Evolutionary conservation across 2,329 filamentous ascomycete species (phyloP), one percentile per base, ranked within the genome.

Genomic region (Botryotinia narcissicola): DNA sequence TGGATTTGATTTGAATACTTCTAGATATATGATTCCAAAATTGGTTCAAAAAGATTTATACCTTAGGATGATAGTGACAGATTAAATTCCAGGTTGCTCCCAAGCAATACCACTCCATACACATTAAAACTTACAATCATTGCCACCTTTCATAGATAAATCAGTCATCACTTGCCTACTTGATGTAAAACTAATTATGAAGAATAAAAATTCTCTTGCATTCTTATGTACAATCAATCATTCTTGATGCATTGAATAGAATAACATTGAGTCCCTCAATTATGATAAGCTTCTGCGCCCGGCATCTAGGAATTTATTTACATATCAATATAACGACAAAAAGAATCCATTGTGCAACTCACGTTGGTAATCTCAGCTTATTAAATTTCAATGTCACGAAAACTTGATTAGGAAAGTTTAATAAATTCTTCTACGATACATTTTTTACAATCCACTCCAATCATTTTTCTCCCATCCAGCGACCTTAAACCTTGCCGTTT

Each of bases 281-380:
- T 25, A 12, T 51, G 12, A 14, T 25, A 12, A 48, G 22, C 4
- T 5, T 51, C 4, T 22, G 25, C 1, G 5, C 1, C 22, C 46
- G 22, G 25, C 1, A 51, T 25, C 2, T 25, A 25, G 46, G 20
- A 42, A 48, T 22, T 1, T 10, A 25, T 48, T 22, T 25, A 48
- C 22, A 25, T 25, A 9, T 9, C 46, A 51, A 25, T 14, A 25
- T 1, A 51, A 25, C 10, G 4, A 10, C 46, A 14, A 12, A 25
- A 12, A 25, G 12, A 25, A 25, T 14, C 9, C 1, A 14, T 2
- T n/a, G 14, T n/a, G 25, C 10, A n/a, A 51, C 20, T 51, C 48
- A n/a, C 25, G 7, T n/a, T n/a, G 5, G 25, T 3, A 3, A 7
- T n/a, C 12, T 51, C 1, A n/a, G 0, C 4, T 51, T n/a, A 6